A percentile compares a stretch with the other conserved stretches of the same genome.
These are phyloP conservation scores for Vanderwaltozyma yarrowii DNA, from an alignment of 805 yeast species.

Conservation along the genomic window DNA sequence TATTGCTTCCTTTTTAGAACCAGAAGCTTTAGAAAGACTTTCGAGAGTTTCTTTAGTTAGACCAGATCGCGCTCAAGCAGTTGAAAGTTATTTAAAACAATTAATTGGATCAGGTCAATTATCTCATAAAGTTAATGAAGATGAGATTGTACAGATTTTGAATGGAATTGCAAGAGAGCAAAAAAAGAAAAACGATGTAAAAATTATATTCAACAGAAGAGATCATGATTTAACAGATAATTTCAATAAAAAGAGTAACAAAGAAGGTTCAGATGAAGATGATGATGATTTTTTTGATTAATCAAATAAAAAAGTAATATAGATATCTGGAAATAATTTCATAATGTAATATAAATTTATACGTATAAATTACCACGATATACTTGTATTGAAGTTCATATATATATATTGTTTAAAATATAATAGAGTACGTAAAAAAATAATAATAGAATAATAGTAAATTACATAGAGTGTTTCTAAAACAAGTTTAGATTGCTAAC, in stretches of 20 bases:
- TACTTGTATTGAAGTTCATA: too few relatives aligned
- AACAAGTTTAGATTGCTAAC: too few relatives aligned
- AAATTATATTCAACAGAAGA: slow-evolving; percentile 53
- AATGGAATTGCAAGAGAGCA: slow-evolving; percentile 74
- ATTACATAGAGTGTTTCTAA: too few relatives aligned
- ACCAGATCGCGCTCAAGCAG: slow-evolving; percentile 84
- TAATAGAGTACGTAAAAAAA: too few relatives aligned
- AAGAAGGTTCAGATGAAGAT: slow-evolving; percentile 32
- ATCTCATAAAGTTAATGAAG: slow-evolving; percentile 58
- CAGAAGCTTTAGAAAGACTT: slow-evolving; percentile 79
- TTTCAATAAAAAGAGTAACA: slow-evolving; percentile 27
- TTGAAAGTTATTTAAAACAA: slow-evolving; percentile 66
- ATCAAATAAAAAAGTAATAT: background rate
- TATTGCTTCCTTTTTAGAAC: slow-evolving; percentile 63
- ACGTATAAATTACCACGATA: background rate
- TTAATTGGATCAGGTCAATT: slow-evolving; percentile 71
- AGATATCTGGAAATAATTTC: background rate
- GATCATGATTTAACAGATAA: slow-evolving; percentile 30
- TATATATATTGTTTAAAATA: too few relatives aligned
- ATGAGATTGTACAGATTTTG: slow-evolving; percentile 71
- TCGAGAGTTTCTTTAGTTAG: slow-evolving; percentile 80
- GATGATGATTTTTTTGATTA: slow-evolving; percentile 40
- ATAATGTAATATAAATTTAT: background rate
- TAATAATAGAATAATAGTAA: too few relatives aligned
- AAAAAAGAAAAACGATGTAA: slow-evolving; percentile 49